Evolutionary conservation across 495 filamentous ascomycete species (phyloP).

Genomic region (Lentithecium fluviatile): DNA sequence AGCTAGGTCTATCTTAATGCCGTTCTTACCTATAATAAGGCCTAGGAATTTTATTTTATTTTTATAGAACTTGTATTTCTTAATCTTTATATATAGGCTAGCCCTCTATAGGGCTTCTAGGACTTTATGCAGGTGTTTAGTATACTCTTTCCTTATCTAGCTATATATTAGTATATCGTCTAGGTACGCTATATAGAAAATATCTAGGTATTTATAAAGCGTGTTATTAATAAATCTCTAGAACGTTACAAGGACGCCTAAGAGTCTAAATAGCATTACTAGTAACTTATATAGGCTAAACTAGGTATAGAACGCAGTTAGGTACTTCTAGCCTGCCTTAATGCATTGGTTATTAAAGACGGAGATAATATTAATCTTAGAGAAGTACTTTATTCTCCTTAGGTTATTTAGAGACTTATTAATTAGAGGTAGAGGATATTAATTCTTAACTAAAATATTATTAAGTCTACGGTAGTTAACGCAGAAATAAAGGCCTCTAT

Average conservation of each 20-base stretch:
- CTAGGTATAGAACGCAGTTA: slow-evolving; percentile 8
- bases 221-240: slow-evolving; percentile 35
- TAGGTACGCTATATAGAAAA: too few relatives aligned
- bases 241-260: neutral
- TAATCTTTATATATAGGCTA: neutral
- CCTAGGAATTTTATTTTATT: neutral
- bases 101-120: neutral
- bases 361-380: slow-evolving; percentile 21
- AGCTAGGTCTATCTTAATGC: neutral
- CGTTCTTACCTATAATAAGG: neutral
- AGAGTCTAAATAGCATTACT: neutral
- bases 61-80: neutral
- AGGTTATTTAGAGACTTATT: slow-evolving; percentile 3
- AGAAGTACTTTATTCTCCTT: slow-evolving; percentile 9
- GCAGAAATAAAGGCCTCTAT: slow-evolving; percentile 16
- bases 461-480: too few relatives aligned
- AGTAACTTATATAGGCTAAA: neutral
- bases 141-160: neutral
- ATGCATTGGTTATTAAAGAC: slow-evolving; percentile 11
- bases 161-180: neutral
- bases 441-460: slow-evolving; percentile 21
- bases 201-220: slow-evolving; percentile 12
- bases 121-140: neutral
- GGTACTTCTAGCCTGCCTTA: slow-evolving; percentile 13
- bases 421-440: slow-evolving; percentile 15